A percentile compares a stretch with the other conserved stretches of the same genome.
phyloP scores from a whole-genome alignment of 306 rosid genomes.

The Acacia confusa region DNA sequence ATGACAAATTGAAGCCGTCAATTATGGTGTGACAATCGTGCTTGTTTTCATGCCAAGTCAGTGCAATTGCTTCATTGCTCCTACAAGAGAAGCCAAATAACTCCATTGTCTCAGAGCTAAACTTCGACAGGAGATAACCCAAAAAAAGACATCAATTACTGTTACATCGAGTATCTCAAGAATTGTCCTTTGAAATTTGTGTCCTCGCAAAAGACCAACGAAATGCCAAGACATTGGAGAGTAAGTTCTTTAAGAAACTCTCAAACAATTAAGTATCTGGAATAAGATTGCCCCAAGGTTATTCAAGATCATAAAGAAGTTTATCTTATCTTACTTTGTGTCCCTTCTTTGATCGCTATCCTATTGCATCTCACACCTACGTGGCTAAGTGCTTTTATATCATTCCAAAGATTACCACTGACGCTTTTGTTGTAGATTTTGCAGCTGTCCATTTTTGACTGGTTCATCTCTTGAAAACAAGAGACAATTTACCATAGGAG shows the following conservation, averaged over 20 bases:
- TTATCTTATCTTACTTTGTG: not conserved
- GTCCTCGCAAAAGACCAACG: conserved; percentile 9
- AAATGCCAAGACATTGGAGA: not conserved
- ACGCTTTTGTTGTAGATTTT: not conserved
- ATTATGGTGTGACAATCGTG: conserved; percentile 11
- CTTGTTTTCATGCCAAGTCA: conserved; percentile 3
- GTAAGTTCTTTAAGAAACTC: not conserved
- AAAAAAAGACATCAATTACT: not conserved
- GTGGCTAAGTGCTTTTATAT: not conserved
- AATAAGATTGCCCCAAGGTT: not conserved
- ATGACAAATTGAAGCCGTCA: conserved; percentile 13
- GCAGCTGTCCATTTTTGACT: conserved; percentile 26
- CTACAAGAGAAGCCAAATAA: not conserved
- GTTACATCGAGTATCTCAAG: conserved; percentile 22
- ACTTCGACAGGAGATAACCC: not conserved
- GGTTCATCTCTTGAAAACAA: conserved; percentile 25
- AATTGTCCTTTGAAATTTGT: conserved; percentile 29
- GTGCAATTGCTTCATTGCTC: conserved; percentile 7
- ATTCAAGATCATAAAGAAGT: not conserved
- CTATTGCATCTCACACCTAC: not conserved
- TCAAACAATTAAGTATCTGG: not conserved
- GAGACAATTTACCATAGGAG: conserved; percentile 29
- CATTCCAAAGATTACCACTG: not conserved
- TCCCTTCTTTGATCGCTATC: not conserved
- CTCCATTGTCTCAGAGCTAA: not conserved